Evolutionary conservation across 2,329 filamentous ascomycete species (phyloP).

Genomic region (Chaetomium strumarium): DNA sequence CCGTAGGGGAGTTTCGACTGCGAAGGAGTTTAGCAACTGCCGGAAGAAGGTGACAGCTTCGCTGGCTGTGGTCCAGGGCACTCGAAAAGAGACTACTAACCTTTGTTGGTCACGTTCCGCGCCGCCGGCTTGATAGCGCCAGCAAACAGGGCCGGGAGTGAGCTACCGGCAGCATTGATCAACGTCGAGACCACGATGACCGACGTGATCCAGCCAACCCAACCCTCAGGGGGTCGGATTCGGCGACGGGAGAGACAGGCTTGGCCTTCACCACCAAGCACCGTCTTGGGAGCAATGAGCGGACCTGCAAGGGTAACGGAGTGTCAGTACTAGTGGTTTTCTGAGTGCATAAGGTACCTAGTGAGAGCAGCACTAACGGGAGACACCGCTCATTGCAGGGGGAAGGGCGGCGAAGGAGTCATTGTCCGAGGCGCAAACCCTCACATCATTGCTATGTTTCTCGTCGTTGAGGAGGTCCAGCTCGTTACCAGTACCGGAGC

Average conservation of each 20-base stretch:
- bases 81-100: neutral
- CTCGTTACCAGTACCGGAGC: neutral
- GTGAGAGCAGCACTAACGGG: constrained; percentile 5
- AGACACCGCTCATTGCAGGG: constrained; percentile 13
- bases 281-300: constrained; percentile 23
- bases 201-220: constrained; percentile 38
- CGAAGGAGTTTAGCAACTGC: neutral
- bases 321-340: constrained; percentile 18
- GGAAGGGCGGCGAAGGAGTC: neutral
- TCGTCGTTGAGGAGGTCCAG: constrained; percentile 15
- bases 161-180: constrained; percentile 16
- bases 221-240: constrained; percentile 31
- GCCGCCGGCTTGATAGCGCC: neutral
- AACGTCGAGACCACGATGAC: constrained; percentile 31
- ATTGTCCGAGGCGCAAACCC: neutral
- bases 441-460: constrained; percentile 9
- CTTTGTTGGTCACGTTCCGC: neutral
- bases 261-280: constrained; percentile 39
- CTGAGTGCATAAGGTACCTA: constrained; percentile 1
- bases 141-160: constrained; percentile 5
- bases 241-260: constrained; percentile 29
- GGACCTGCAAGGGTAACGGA: constrained; percentile 17
- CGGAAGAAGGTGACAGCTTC: no score
- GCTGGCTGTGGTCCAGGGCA: neutral
- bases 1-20: constrained; percentile 1